phyloP scores from a whole-genome alignment of 768 basidiomycete genomes.

The Pulveroboletus ravenelii region DNA sequence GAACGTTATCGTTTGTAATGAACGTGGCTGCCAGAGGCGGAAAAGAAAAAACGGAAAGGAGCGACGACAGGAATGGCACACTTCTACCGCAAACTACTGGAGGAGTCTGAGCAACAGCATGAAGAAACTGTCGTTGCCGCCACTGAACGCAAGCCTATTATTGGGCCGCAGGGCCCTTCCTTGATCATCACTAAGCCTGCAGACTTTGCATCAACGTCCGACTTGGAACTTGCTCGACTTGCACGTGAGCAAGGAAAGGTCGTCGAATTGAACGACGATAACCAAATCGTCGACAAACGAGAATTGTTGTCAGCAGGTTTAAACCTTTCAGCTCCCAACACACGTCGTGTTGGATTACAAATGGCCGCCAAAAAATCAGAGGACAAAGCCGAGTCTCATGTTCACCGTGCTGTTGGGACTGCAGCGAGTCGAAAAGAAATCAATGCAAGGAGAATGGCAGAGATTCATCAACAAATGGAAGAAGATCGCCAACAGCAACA shows the following conservation, averaged over 20 bases:
- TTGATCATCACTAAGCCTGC: constrained; percentile 75
- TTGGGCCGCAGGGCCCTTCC: constrained; percentile 58
- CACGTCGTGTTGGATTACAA: constrained; percentile 58
- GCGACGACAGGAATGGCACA: constrained; percentile 75
- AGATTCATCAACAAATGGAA: constrained; percentile 75
- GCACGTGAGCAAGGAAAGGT: constrained; percentile 74
- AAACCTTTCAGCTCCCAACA: constrained; percentile 83
- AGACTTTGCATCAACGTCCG: constrained; percentile 58
- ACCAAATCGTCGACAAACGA: constrained; percentile 94
- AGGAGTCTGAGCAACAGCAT: constrained; percentile 77
- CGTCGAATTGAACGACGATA: constrained; percentile 95
- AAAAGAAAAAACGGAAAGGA: constrained; percentile 57
- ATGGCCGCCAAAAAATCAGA: constrained; percentile 22
- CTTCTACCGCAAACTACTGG: constrained; percentile 75
- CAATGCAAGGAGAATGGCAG: constrained; percentile 72
- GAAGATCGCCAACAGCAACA: constrained; percentile 62
- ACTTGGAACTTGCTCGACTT: constrained; percentile 65
- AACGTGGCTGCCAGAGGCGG: constrained; percentile 36
- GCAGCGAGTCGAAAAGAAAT: constrained; percentile 80
- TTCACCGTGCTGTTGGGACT: constrained; percentile 76
- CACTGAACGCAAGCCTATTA: constrained; percentile 42
- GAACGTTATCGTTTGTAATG: neutral
- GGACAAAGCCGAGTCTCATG: constrained; percentile 33
- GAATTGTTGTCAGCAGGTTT: constrained; percentile 88
- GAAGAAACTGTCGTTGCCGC: constrained; percentile 84